Percentiles rank a stretch among this genome's conserved stretches.
These are phyloP conservation scores for Fragaria nilgerrensis DNA, from an alignment of 306 rosid genomes.

Conservation along the genomic window DNA sequence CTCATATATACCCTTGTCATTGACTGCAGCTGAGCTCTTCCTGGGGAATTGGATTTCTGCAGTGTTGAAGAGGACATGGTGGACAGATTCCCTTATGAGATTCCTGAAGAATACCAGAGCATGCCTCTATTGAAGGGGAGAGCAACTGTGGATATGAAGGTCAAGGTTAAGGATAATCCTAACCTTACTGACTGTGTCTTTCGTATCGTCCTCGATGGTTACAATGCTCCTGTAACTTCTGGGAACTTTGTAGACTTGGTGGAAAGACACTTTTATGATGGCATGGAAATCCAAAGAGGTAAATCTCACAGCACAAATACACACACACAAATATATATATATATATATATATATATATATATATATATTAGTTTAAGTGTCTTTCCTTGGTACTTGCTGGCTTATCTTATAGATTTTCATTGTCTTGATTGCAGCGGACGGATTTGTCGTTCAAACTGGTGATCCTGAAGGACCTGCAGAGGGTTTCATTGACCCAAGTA, in stretches of 20 bases:
- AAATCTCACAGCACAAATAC: constrained; percentile 17
- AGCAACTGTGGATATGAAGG: constrained; percentile 98
- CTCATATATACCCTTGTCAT: constrained; percentile 94
- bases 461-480: constrained; percentile 99
- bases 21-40: constrained; percentile 99
- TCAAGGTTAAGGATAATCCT: constrained; percentile 95
- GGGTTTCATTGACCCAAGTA: constrained; percentile 97
- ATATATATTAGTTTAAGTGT: background rate
- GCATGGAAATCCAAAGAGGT: constrained; percentile 99
- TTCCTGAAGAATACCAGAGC: constrained; percentile 78
- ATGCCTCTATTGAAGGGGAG: constrained; percentile 93
- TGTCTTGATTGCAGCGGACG: constrained; percentile 64
- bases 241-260: constrained; percentile 95
- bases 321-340: no score
- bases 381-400: background rate
- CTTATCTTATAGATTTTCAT: constrained; percentile 12
- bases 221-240: constrained; percentile 90
- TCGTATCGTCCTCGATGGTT: constrained; percentile 92
- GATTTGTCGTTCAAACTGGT: constrained; percentile 96
- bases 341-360: background rate
- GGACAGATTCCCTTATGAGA: constrained; percentile 86
- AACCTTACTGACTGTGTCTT: constrained; percentile 74
- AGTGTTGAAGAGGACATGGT: constrained; percentile 99
- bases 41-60: constrained; percentile 99
- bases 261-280: constrained; percentile 85